phyloP scores from a whole-genome alignment of 1,284 basidiomycete genomes.

The Trichosporon coremiiforme region DNA sequence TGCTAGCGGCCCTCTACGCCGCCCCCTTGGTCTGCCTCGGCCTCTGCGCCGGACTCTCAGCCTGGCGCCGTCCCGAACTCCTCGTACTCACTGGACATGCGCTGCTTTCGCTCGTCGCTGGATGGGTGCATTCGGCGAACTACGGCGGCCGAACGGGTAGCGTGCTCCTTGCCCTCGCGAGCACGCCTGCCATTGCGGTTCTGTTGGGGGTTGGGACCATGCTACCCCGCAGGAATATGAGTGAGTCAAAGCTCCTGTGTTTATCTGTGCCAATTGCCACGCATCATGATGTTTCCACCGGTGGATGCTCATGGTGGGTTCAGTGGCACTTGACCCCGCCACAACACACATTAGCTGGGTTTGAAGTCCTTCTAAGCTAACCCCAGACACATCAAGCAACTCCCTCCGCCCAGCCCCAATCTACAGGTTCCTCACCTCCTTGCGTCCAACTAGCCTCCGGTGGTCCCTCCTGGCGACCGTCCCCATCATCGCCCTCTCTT shows the following conservation, averaged over 20 bases:
- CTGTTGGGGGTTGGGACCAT: background rate
- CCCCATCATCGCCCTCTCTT: background rate
- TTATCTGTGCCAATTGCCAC: background rate
- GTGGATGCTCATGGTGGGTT: too few relatives aligned
- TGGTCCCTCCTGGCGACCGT: background rate
- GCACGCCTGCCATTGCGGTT: background rate
- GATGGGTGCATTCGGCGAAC: background rate
- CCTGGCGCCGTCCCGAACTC: background rate
- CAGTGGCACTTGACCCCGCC: too few relatives aligned
- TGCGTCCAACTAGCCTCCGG: too few relatives aligned
- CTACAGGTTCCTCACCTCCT: background rate
- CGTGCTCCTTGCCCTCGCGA: background rate
- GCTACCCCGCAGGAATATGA: background rate
- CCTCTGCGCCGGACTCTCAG: background rate
- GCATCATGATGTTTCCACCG: too few relatives aligned
- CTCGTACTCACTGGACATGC: background rate
- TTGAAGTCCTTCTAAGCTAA: background rate
- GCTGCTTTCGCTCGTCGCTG: slow-evolving; percentile 2
- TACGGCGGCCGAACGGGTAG: background rate
- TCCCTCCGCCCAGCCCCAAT: slow-evolving; percentile 2
- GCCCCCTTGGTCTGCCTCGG: background rate
- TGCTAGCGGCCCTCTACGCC: slow-evolving; percentile 4
- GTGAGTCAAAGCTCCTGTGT: background rate
- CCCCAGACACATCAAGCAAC: slow-evolving; percentile 2
- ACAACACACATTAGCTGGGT: background rate